These are phyloP conservation scores for Lyophyllum atratum DNA, from an alignment of 768 basidiomycete genomes.

Conservation along the genomic window DNA sequence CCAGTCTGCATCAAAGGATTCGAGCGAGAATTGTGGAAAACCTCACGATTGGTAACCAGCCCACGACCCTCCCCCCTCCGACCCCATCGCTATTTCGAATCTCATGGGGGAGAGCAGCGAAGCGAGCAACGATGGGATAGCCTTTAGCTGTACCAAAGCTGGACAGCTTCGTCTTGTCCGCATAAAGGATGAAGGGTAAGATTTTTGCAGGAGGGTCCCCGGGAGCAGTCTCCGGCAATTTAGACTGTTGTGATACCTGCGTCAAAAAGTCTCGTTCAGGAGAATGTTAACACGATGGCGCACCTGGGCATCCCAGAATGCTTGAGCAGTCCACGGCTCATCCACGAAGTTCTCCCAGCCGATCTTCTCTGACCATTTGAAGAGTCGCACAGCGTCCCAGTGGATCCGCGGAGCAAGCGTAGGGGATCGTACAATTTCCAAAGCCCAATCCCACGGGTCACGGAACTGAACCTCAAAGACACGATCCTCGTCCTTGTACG, in stretches of 20 bases:
- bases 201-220: background rate
- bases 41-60: slow-evolving; percentile 40
- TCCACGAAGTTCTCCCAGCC: slow-evolving; percentile 26
- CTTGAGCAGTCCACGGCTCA: slow-evolving; percentile 39
- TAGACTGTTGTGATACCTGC: background rate
- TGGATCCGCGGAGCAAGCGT: slow-evolving; percentile 20
- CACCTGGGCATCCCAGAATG: slow-evolving; percentile 40
- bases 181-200: slow-evolving; percentile 23
- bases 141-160: slow-evolving; percentile 39
- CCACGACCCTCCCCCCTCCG: slow-evolving; percentile 36
- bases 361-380: slow-evolving; percentile 22
- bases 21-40: background rate
- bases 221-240: background rate
- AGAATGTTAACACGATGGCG: background rate
- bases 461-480: slow-evolving; percentile 18
- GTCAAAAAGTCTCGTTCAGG: background rate
- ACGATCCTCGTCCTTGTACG: slow-evolving; percentile 7
- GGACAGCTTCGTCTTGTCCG: slow-evolving; percentile 41
- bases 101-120: slow-evolving; percentile 30
- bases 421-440: slow-evolving; percentile 22
- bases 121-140: slow-evolving; percentile 36
- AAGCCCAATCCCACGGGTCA: slow-evolving; percentile 28
- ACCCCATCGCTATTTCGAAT: slow-evolving; percentile 34
- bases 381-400: slow-evolving; percentile 32
- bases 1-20: too few relatives aligned